A percentile compares a stretch with the other conserved stretches of the same genome.
Conservation (phyloP, 2,329 filamentous ascomycete species). For the Pleomassaria siparia region DNA sequence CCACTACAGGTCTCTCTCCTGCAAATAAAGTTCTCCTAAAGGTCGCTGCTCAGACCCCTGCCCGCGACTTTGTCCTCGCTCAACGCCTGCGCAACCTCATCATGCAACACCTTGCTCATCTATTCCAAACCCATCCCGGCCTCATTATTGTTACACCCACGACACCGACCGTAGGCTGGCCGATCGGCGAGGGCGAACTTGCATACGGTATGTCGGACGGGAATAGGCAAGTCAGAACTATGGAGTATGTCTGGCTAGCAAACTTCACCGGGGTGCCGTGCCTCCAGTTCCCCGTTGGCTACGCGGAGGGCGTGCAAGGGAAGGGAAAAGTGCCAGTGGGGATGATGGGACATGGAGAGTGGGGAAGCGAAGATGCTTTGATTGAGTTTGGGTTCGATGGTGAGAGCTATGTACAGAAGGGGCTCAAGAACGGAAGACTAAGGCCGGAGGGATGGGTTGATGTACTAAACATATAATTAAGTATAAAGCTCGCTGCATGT, state of each 20-base stretch:
- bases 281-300: conserved; percentile 74
- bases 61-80: conserved; percentile 70
- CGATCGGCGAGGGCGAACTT: conserved; percentile 65
- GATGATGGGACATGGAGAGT: conserved; percentile 57
- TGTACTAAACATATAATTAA: conserved; percentile 27
- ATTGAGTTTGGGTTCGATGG: conserved; percentile 57
- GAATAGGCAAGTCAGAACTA: conserved; percentile 71
- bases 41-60: conserved; percentile 64
- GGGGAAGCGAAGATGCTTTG: conserved; percentile 56
- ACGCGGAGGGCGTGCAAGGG: conserved; percentile 59
- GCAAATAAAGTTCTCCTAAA: conserved; percentile 71
- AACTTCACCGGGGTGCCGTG: conserved; percentile 81
- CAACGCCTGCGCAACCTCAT: conserved; percentile 73
- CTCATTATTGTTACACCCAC: conserved; percentile 80
- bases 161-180: conserved; percentile 74
- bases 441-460: conserved; percentile 45
- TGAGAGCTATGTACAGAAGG: conserved; percentile 49
- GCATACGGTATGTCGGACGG: conserved; percentile 68
- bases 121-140: conserved; percentile 72
- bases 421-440: conserved; percentile 34
- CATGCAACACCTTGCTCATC: conserved; percentile 74
- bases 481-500: too few relatives aligned
- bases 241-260: conserved; percentile 84
- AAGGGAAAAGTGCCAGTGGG: conserved; percentile 59
- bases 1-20: conserved; percentile 61